phyloP scores from a whole-genome alignment of 1,284 basidiomycete species.

The Spongispora temasekensis region DNA sequence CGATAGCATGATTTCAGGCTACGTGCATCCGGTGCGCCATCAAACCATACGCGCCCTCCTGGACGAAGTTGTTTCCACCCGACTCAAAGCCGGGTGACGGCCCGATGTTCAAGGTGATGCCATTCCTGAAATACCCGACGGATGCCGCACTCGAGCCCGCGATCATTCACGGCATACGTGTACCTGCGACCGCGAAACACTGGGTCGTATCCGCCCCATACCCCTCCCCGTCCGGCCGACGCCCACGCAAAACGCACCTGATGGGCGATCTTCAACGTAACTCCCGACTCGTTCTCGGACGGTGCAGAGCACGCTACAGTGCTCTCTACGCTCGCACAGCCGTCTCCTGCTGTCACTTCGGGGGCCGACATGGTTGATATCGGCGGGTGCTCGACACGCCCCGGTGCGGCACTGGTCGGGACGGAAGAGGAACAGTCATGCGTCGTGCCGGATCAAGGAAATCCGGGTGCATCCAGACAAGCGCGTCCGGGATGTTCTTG shows the following conservation, averaged over 20 bases:
- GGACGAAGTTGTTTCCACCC: conserved; percentile 36
- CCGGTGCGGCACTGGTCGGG: conserved; percentile 69
- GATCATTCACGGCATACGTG: conserved; percentile 15
- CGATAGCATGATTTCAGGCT: conserved; percentile 69
- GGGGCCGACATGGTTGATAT: conserved; percentile 83
- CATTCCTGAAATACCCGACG: conserved; percentile 57
- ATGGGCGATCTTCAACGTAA: conserved; percentile 97
- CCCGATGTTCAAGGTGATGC: conserved; percentile 66
- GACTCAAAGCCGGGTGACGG: conserved; percentile 35
- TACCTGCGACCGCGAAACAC: conserved; percentile 53
- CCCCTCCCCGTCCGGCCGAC: conserved; percentile 9
- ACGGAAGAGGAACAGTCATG: conserved; percentile 74
- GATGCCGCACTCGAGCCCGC: conserved; percentile 12
- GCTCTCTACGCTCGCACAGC: conserved; percentile 54
- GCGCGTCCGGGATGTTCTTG: conserved; percentile 45
- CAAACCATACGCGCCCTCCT: conserved; percentile 53
- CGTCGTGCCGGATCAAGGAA: conserved; percentile 69
- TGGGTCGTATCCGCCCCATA: conserved; percentile 41
- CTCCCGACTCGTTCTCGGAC: conserved; percentile 98
- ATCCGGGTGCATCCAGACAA: conserved; percentile 36
- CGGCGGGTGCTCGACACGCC: conserved; percentile 93
- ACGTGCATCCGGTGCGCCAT: conserved; percentile 59
- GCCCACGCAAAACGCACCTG: conserved; percentile 57
- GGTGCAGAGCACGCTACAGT: conserved; percentile 64
- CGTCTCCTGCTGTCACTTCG: conserved; percentile 42